Base-by-base conservation (phyloP, 2,329 filamentous ascomycete species). In the Curvularia lunata region DNA sequence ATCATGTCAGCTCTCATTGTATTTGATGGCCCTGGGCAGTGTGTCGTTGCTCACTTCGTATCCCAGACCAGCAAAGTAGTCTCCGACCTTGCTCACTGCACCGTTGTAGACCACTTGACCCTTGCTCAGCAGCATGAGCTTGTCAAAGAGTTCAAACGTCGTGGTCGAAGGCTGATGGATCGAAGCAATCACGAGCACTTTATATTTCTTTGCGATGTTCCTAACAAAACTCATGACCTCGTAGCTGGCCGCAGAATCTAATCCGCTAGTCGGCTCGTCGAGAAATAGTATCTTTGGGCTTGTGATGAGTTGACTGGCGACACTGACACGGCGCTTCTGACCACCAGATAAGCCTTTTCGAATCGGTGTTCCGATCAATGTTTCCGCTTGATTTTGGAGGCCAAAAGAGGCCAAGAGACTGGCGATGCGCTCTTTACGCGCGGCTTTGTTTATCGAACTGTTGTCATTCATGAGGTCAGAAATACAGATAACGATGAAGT, bases 121-220 rank as follows among this genome's bases (percentile, higher is more conserved):
- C 3, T 79, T 79, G 0, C 91, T 92, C 0, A 96, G 81, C 1
- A 96, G 82, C 37, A 91, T 79, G 0, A 96, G 79, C 72, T 90
- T 91, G 72, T 96, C 91, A 65, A 96, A 96, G 12, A 92, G 84
- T 61, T 88, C 84, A 67, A 92, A 96, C 0, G 90, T 93, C 0
- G 87, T 84, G 0, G 90, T 91, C 0, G 91, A 94, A 0, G 92
- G 92, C 71, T 96, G 92, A 73, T 96, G 92, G 60, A 96, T 95
- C 38, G 89, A 91, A 4, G 89, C 89, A 58, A 96, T 87, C 28
- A 95, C 86, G 57, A 95, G 86, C 58, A 88, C 86, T 57, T 88
- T 89, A 71, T 91, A 86, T 59, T 83, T 82, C 70, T 82, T 84
- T 0, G 87, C 90, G 28, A 92, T 82, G 9, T 82, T 79, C 69